Evolutionary conservation across 208 protist species (phyloP), one percentile per base, ranked within the genome.

Genomic region (Angomonas deanei): DNA sequence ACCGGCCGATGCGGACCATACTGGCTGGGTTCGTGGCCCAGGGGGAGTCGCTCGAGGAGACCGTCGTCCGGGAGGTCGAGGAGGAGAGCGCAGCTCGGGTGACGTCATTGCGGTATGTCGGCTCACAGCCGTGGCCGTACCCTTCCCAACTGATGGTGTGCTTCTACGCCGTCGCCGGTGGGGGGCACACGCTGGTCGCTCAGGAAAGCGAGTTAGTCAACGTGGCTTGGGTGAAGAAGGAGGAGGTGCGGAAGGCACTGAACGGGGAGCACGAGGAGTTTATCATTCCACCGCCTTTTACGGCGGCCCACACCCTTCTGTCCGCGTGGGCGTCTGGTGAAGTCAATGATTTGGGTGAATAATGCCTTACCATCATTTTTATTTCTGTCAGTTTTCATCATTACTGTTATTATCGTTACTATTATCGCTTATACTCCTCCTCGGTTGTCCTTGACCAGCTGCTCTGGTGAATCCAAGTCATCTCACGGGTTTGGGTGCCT

Each of bases 101-200:
- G 38, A 75, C 38, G n/a, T 30, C 19, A 3, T 11, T 88, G 66
- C 65, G 69, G 52, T 85, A 88, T 70, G 26, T 84, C 23, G 75
- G 75, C 57, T 86, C 75, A 0, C 75, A 86, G 70, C 74, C 79
- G 19, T 86, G 70, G 49, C 78, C 78, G 21, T 80, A 67, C 50
- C 75, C 77, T 0, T 66, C 70, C 32, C 33, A 72, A 65, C 42
- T 88, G 28, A 88, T 88, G 82, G 23, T 70, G 27, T 64, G 65
- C 66, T 88, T 81, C 70, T 85, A 88, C 64, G 82, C 74, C 24
- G 60, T 84, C 24, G 78, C 74, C 0, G 58, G 64, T 0, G 26
- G 58, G 11, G 61, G 42, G 5, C 55, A 69, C 0, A 42, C 1
- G 0, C 55, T 88, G 0, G 47, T 62, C 1, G 57, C 70, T 19